A percentile compares a stretch with the other conserved stretches of the same genome.
Conservation (phyloP, 1,284 basidiomycete species). For the Malassezia yamatoensis region DNA sequence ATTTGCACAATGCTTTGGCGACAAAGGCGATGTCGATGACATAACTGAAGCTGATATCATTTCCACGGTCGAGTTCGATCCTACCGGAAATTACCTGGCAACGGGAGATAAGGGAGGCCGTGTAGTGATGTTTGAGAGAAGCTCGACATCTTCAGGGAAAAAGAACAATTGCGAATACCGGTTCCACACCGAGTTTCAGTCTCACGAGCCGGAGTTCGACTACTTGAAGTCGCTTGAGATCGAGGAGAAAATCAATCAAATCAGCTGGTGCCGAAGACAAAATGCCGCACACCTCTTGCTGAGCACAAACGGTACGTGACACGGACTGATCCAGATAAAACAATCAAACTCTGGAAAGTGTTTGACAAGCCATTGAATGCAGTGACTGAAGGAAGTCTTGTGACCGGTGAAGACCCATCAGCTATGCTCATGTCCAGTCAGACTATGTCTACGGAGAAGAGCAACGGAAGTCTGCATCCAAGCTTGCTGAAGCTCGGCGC, state of each 20-base stretch:
- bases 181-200: conserved; percentile 99
- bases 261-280: conserved; percentile 98
- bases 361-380: conserved; percentile 95
- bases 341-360: conserved; percentile 99
- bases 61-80: conserved; percentile 96
- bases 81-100: conserved; percentile 96
- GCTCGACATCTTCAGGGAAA: conserved; percentile 63
- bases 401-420: conserved; percentile 48
- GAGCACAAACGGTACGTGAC: conserved; percentile 63
- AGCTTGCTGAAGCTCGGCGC: conserved; percentile 21
- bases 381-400: conserved; percentile 91
- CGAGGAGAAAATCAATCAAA: conserved; percentile 99
- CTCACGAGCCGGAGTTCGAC: conserved; percentile 99
- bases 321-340: conserved; percentile 62
- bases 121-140: conserved; percentile 95
- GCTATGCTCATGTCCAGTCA: conserved; percentile 22
- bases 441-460: not conserved
- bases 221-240: conserved; percentile 99
- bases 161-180: conserved; percentile 99
- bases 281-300: conserved; percentile 93
- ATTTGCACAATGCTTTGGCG: conserved; percentile 97
- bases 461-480: conserved; percentile 24
- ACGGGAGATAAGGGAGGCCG: conserved; percentile 97
- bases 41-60: conserved; percentile 78
- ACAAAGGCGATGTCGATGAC: conserved; percentile 72